A percentile compares a stretch with the other conserved stretches of the same genome.
Evolutionary conservation across 2,329 filamentous ascomycete species (phyloP).

Genomic region (Hypoxylon rubiginosum): DNA sequence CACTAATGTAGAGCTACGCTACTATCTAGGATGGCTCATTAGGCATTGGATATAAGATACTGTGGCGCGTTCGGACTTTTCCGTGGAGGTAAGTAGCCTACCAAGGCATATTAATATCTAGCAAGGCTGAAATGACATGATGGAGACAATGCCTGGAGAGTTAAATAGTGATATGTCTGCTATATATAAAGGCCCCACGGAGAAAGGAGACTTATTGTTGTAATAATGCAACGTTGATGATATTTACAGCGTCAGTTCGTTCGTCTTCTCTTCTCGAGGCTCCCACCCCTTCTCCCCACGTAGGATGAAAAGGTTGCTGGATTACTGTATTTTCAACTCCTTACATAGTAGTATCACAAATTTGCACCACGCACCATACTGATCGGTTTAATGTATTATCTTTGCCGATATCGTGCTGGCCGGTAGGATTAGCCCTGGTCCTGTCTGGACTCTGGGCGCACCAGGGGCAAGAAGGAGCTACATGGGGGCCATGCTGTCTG

Average conservation of each 20-base stretch:
- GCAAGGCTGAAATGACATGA: not conserved
- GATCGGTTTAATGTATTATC: conserved; percentile 9
- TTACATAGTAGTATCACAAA: not conserved
- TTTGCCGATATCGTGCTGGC: conserved; percentile 13
- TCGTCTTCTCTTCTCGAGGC: not conserved
- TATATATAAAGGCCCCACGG: not conserved
- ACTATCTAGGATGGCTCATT: not conserved
- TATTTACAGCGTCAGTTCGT: not conserved
- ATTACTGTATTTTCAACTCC: conserved; percentile 15
- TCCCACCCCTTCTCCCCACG: conserved; percentile 1
- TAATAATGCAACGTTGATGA: not conserved
- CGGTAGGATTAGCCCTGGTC: conserved; percentile 17
- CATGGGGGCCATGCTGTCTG: conserved; percentile 24
- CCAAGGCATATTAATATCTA: too few relatives aligned
- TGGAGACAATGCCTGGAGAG: not conserved
- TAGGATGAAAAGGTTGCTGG: conserved; percentile 5
- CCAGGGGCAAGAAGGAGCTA: conserved; percentile 17
- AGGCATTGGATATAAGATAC: conserved; percentile 6
- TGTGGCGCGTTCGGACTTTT: not conserved
- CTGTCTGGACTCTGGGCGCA: conserved; percentile 13
- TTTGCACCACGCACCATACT: conserved; percentile 2
- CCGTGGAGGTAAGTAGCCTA: conserved; percentile 12
- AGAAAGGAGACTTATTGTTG: not conserved
- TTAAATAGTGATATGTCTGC: not conserved
- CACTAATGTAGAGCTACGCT: not conserved